phyloP scores from a whole-genome alignment of 345 rosid species.

The Aethionema arabicum region DNA sequence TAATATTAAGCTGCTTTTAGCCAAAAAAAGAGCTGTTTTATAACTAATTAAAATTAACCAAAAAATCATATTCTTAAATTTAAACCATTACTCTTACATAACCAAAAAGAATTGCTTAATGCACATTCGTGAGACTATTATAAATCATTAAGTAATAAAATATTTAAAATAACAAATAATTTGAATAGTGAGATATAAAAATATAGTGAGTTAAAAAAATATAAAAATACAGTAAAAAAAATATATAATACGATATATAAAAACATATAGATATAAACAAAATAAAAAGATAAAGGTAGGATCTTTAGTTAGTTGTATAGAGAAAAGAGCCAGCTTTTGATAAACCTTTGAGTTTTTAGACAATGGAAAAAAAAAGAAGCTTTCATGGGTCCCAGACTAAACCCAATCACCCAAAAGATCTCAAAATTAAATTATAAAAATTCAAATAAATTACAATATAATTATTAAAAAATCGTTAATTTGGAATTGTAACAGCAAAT shows the following conservation, averaged over 20 bases:
- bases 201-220: no score
- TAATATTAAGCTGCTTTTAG: no score
- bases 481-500: constrained; percentile 36
- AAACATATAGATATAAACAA: not conserved
- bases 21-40: no score
- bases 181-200: not conserved
- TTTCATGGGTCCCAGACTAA: constrained; percentile 31
- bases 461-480: constrained; percentile 4
- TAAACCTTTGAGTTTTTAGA: constrained; percentile 13
- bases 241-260: not conserved
- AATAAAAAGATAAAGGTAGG: constrained; percentile 22
- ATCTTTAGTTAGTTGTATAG: constrained; percentile 25
- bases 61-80: no score
- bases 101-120: no score
- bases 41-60: no score
- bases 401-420: constrained; percentile 28
- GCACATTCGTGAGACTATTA: no score
- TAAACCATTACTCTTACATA: no score
- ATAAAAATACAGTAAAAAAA: no score
- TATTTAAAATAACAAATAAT: no score
- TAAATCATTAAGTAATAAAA: no score
- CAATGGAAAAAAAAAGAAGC: constrained; percentile 26
- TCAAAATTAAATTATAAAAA: constrained; percentile 3
- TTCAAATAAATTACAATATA: constrained; percentile 14
- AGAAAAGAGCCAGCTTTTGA: not conserved